Evolutionary conservation across 1,139 yeast species (phyloP).

Genomic region (Yamadazyma diddensiae): DNA sequence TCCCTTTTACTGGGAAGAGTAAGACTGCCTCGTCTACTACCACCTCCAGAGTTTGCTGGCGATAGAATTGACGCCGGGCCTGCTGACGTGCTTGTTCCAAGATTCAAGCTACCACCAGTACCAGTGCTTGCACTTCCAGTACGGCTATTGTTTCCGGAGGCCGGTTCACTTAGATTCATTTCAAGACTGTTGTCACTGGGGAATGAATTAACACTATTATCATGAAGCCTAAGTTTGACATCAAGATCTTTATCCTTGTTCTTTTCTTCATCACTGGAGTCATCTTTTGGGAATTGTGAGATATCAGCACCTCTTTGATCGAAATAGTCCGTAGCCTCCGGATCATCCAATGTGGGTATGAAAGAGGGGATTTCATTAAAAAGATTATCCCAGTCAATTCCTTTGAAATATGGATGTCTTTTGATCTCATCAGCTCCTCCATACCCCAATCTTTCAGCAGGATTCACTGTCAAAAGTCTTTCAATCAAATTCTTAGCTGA

Average conservation of each 20-base stretch:
- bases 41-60: constrained; percentile 4
- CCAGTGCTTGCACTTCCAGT: constrained; percentile 7
- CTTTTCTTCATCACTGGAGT: constrained; percentile 20
- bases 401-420: constrained; percentile 69
- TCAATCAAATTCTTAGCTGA: constrained; percentile 73
- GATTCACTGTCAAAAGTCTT: constrained; percentile 60
- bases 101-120: constrained; percentile 1
- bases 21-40: constrained; percentile 12
- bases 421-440: constrained; percentile 79
- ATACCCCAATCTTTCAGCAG: constrained; percentile 66
- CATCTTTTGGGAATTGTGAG: constrained; percentile 58
- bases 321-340: constrained; percentile 89
- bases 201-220: constrained; percentile 4
- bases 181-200: constrained; percentile 4
- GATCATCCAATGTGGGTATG: constrained; percentile 75
- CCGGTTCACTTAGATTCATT: constrained; percentile 1
- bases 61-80: not conserved
- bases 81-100: not conserved
- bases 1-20: constrained; percentile 45
- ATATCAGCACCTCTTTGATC: constrained; percentile 85
- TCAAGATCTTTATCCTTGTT: constrained; percentile 16
- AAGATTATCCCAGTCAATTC: constrained; percentile 71
- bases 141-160: constrained; percentile 1
- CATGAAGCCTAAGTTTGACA: constrained; percentile 1
- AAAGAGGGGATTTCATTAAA: constrained; percentile 79